Evolutionary conservation across 192 early-diverging fungal species (phyloP).

Genomic region (Lunasporangiospora selenospora): DNA sequence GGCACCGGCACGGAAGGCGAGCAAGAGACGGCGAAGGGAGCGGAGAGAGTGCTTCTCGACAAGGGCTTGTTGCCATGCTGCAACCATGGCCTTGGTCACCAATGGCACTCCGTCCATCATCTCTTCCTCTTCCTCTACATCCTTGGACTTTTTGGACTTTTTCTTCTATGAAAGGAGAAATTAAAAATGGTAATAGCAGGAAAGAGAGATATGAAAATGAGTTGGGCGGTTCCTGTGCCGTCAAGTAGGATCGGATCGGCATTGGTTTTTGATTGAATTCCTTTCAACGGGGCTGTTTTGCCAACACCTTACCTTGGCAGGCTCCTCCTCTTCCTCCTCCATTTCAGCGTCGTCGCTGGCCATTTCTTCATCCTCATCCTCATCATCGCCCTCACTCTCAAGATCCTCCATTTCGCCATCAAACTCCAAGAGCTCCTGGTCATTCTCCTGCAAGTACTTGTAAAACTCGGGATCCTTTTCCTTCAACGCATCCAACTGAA

Average conservation of each 20-base stretch:
- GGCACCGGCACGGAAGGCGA: constrained; percentile 86
- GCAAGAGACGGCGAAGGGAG: constrained; percentile 73
- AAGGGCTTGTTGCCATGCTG: constrained; percentile 71
- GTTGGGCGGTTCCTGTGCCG: too few relatives aligned
- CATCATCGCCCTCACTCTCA: constrained; percentile 53
- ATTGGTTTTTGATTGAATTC: constrained; percentile 1
- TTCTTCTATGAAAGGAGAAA: too few relatives aligned
- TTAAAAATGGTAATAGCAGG: too few relatives aligned
- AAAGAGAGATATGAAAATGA: too few relatives aligned
- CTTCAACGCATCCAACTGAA: constrained; percentile 84
- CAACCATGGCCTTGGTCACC: constrained; percentile 79
- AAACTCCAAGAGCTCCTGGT: constrained; percentile 83
- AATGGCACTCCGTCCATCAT: constrained; percentile 45
- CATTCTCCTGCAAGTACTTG: constrained; percentile 90
- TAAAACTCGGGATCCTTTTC: constrained; percentile 92
- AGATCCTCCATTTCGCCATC: constrained; percentile 57
- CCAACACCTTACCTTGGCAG: constrained; percentile 26
- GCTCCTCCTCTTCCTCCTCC: constrained; percentile 27
- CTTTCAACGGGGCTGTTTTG: too few relatives aligned
- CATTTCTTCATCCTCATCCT: constrained; percentile 46
- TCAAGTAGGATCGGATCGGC: neutral
- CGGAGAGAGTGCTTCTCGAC: constrained; percentile 69
- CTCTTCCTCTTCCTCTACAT: constrained; percentile 44
- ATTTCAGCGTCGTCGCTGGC: constrained; percentile 17
- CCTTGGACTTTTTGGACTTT: constrained; percentile 34